Evolutionary conservation across 108 stramenopile species (phyloP), one percentile per base, ranked within the genome.

Genomic region (Hondaea fermentalgiana): DNA sequence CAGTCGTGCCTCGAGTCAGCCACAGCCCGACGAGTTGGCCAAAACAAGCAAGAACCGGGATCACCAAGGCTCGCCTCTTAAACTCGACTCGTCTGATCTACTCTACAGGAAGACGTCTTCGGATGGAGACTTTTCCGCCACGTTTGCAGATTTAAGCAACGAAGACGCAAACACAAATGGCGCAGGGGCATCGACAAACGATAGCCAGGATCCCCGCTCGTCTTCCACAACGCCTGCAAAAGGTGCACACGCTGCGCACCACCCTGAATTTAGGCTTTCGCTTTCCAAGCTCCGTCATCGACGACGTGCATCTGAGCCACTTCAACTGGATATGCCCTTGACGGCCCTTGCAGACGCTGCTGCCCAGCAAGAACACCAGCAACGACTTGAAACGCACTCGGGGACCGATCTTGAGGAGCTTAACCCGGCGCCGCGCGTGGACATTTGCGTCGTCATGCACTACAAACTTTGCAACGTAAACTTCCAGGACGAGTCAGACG

Each of bases 361-460:
- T 6, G 76, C 25, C 14, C 25, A 28, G 64, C 25, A 69, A 69
- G 45, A 83, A 16, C 51, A 47, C 28, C 76, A n/a, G 51, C 23
- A 53, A 16, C 25, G 19, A 6, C 19, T 53, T 8, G 51, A 47
- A 45, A 23, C n/a, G 45, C 6, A 6, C 76, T 83, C 51, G 45
- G 25, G 12, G 6, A 53, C 23, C 45, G 55, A 57, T 35, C 35
- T 35, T 1, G 55, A 57, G 14, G 55, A 57, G 55, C 55, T 57
- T 16, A n/a, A 83, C 23, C 45, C 76, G 10, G 76, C 49, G n/a
- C 76, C 76, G 6, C 6, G 76, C 6, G 76, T 83, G 0, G 76
- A 83, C 51, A 83, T 83, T 35, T 53, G 51, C 76, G 76, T 83
- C 49, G 51, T 83, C 25, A 83, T 83, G 76, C 45, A 83, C 51